phyloP scores from a whole-genome alignment of 2,329 filamentous ascomycete genomes.

The Trichophyton mentagrophytes region DNA sequence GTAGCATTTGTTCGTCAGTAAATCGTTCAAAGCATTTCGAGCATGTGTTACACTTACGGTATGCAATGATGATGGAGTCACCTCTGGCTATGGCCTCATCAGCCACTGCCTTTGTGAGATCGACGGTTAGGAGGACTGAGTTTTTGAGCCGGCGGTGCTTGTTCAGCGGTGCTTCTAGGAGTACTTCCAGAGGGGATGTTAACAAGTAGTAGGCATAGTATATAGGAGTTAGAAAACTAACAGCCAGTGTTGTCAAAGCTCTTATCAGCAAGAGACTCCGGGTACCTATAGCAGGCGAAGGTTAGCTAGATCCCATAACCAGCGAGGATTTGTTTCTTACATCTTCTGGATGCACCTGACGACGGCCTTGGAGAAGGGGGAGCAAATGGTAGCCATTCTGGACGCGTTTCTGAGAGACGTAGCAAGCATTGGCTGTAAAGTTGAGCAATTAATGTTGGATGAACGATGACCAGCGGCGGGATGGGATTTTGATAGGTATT shows the following conservation, averaged over 20 bases:
- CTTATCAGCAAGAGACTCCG: conserved; percentile 74
- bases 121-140: conserved; percentile 70
- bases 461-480: not conserved
- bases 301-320: not conserved
- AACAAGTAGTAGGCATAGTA: not conserved
- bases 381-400: conserved; percentile 25
- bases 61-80: conserved; percentile 72
- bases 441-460: not conserved
- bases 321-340: conserved; percentile 36
- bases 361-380: conserved; percentile 55
- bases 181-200: conserved; percentile 34
- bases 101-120: conserved; percentile 77
- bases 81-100: conserved; percentile 72
- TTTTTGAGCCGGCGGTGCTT: conserved; percentile 45
- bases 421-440: conserved; percentile 8
- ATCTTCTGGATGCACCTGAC: conserved; percentile 67
- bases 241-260: conserved; percentile 93
- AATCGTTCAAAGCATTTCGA: not conserved
- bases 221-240: conserved; percentile 22
- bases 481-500: not conserved
- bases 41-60: conserved; percentile 47
- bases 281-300: conserved; percentile 50
- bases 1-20: no score
- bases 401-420: conserved; percentile 6
- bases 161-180: conserved; percentile 56